A percentile compares a stretch with the other conserved stretches of the same genome.
phyloP scores from a whole-genome alignment of 352 stramenopile species.

The Phytophthora sojae region DNA sequence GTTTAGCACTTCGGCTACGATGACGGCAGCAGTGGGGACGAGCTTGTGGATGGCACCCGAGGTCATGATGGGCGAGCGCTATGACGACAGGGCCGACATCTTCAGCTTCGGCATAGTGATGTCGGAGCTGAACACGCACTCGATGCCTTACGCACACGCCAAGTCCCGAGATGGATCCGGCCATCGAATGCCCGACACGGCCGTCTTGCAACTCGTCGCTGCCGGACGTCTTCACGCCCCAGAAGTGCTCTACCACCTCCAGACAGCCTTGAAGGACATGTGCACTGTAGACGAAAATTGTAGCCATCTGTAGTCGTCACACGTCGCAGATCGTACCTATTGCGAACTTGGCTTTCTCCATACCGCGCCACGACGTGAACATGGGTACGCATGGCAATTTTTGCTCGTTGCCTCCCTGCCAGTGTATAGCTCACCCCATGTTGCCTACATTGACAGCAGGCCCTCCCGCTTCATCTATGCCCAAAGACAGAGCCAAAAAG shows the following conservation, averaged over 20 bases:
- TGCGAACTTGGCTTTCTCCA: background rate
- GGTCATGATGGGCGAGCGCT: constrained; percentile 42
- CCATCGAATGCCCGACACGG: constrained; percentile 16
- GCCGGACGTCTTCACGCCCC: constrained; percentile 27
- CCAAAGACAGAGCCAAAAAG: constrained; percentile 15
- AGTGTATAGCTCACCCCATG: background rate
- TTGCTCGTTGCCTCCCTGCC: background rate
- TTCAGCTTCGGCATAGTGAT: constrained; percentile 39
- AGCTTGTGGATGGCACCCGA: constrained; percentile 47
- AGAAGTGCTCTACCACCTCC: constrained; percentile 26
- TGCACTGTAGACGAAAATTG: background rate
- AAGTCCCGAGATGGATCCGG: constrained; percentile 1
- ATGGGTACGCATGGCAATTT: background rate
- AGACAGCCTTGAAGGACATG: constrained; percentile 10
- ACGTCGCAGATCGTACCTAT: constrained; percentile 27
- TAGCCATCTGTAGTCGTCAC: constrained; percentile 9
- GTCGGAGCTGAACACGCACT: constrained; percentile 39
- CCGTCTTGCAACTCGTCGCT: constrained; percentile 32
- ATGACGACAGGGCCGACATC: constrained; percentile 32
- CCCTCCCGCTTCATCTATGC: background rate
- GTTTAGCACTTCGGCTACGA: too few relatives aligned
- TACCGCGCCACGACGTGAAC: background rate
- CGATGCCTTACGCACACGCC: constrained; percentile 29
- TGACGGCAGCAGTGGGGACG: constrained; percentile 42
- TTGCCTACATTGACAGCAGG: background rate